phyloP scores from a whole-genome alignment of 2,329 filamentous ascomycete species.

The Paramyrothecium roridum region DNA sequence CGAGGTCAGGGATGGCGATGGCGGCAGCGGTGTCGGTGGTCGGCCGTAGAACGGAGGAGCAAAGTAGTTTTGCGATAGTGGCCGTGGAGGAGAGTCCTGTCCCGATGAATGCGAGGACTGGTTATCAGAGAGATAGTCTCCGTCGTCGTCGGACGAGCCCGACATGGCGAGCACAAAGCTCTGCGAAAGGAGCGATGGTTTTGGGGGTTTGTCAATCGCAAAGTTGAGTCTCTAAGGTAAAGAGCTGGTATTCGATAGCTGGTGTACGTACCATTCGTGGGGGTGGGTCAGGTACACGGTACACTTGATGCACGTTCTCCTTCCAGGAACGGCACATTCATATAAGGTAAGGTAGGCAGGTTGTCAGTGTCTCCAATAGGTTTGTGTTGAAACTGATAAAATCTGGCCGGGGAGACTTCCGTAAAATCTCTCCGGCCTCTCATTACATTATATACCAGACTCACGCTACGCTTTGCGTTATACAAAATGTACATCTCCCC shows the following conservation, averaged over 20 bases:
- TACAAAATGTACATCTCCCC: slow-evolving; percentile 17
- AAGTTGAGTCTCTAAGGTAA: too few species aligned
- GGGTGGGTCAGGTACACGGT: too few species aligned
- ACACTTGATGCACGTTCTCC: too few species aligned
- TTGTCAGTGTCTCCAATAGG: background rate
- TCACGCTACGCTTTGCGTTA: slow-evolving; percentile 14
- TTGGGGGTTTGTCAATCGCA: too few species aligned
- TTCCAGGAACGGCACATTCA: too few species aligned
- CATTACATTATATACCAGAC: background rate
- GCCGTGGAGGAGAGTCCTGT: slow-evolving; percentile 37
- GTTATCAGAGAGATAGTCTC: slow-evolving; percentile 32
- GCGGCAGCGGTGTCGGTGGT: slow-evolving; percentile 90
- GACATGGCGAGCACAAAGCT: slow-evolving; percentile 20
- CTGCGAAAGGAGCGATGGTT: too few species aligned
- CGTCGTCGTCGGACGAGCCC: slow-evolving; percentile 30
- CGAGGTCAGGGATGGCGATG: slow-evolving; percentile 88
- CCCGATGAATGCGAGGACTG: slow-evolving; percentile 27
- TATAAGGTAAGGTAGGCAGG: too few species aligned
- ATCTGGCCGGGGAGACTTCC: too few species aligned
- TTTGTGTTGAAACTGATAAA: too few species aligned
- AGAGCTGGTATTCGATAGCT: too few species aligned
- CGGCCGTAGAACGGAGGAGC: slow-evolving; percentile 93
- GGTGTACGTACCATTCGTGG: too few species aligned
- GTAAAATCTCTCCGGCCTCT: background rate
- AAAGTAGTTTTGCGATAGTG: slow-evolving; percentile 53